Conservation (phyloP, 2,329 filamentous ascomycete genomes). For the Lecanicillium sp. region DNA sequence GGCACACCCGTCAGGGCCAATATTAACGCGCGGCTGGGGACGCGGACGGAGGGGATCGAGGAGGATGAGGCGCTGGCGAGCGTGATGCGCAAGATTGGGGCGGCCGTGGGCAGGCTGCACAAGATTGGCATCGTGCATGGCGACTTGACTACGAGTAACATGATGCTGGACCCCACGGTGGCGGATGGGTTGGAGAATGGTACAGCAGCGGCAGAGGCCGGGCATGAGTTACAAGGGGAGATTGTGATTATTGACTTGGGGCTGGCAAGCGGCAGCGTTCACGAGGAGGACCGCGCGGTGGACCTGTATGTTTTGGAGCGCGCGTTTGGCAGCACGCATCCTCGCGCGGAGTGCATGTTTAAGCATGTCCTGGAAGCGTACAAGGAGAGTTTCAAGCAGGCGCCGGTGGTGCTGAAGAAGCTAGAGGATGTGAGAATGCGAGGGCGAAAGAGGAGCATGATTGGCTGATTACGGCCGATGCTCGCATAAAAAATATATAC, state of each 20-base stretch:
- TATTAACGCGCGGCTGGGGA: conserved; percentile 61
- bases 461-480: conserved; percentile 61
- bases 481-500: not conserved
- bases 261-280: conserved; percentile 69
- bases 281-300: conserved; percentile 90
- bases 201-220: conserved; percentile 14
- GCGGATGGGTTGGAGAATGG: conserved; percentile 13
- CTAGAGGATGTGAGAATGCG: conserved; percentile 90
- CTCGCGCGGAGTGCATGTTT: conserved; percentile 72
- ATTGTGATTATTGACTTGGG: conserved; percentile 94
- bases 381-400: conserved; percentile 65
- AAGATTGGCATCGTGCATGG: conserved; percentile 83
- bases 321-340: conserved; percentile 92
- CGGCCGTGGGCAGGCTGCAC: conserved; percentile 69
- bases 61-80: conserved; percentile 45
- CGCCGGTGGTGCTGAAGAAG: conserved; percentile 65
- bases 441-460: conserved; percentile 93
- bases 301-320: conserved; percentile 94
- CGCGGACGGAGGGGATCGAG: conserved; percentile 27
- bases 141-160: conserved; percentile 93
- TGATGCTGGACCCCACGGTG: conserved; percentile 59
- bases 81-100: conserved; percentile 65
- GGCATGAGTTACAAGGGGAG: conserved; percentile 51
- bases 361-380: conserved; percentile 68
- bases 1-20: conserved; percentile 63